phyloP scores from a whole-genome alignment of 495 filamentous ascomycete genomes.

The Choiromyces venosus region DNA sequence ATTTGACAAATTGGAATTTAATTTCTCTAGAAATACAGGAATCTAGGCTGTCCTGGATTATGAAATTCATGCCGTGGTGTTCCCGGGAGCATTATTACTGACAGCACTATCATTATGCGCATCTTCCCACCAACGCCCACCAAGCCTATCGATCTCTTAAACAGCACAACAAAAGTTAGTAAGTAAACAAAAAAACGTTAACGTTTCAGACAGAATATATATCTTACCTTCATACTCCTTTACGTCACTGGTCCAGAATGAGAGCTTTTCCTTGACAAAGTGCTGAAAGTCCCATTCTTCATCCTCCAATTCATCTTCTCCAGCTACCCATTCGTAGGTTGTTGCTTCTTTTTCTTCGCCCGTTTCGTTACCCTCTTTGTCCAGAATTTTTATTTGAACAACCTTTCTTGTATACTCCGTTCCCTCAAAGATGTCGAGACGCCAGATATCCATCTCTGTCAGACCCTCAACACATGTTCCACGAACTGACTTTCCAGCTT shows the following conservation, averaged over 20 bases:
- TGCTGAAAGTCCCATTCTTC: constrained; percentile 36
- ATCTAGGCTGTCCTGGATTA: not conserved
- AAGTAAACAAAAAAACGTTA: not conserved
- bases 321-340: constrained; percentile 63
- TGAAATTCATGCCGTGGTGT: not conserved
- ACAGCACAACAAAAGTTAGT: constrained; percentile 4
- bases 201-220: not conserved
- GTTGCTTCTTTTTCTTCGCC: constrained; percentile 59
- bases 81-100: not conserved
- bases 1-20: not conserved
- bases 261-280: constrained; percentile 33
- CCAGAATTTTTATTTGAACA: constrained; percentile 58
- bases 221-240: constrained; percentile 29
- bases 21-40: not conserved
- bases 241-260: constrained; percentile 21
- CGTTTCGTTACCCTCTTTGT: constrained; percentile 49
- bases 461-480: constrained; percentile 75
- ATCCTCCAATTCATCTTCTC: constrained; percentile 15
- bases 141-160: constrained; percentile 18
- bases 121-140: constrained; percentile 17
- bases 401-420: constrained; percentile 58
- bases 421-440: constrained; percentile 82
- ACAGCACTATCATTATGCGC: not conserved
- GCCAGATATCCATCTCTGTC: constrained; percentile 65
- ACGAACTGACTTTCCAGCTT: constrained; percentile 56